A percentile compares a stretch with the other conserved stretches of the same genome.
phyloP scores from a whole-genome alignment of 257 asterid species.

The Nicotiana noctiflora region DNA sequence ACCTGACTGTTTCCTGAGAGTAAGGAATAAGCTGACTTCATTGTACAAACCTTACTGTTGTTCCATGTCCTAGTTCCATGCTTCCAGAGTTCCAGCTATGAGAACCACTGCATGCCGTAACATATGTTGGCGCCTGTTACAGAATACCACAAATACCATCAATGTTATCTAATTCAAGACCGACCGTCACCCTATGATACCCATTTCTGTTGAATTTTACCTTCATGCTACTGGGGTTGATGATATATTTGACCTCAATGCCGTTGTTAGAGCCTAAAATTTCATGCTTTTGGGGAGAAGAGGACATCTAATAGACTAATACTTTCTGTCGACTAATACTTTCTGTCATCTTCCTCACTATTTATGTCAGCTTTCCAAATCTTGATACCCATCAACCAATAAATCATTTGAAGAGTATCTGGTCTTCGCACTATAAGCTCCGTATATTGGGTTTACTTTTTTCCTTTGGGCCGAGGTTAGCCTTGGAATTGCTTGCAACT shows the following conservation, averaged over 20 bases:
- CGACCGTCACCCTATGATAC: not conserved
- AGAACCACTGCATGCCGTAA: not conserved
- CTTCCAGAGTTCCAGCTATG: not conserved
- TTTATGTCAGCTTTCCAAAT: not conserved
- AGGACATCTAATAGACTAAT: not conserved
- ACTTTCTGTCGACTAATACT: not conserved
- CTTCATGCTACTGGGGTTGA: not conserved
- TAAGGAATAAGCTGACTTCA: not conserved
- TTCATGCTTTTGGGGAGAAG: not conserved
- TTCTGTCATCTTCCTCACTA: not conserved
- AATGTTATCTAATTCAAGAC: not conserved
- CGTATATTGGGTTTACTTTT: not conserved
- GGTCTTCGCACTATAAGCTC: not conserved
- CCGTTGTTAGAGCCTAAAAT: not conserved
- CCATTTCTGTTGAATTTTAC: not conserved
- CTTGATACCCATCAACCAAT: not conserved
- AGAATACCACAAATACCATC: not conserved
- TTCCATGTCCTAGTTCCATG: not conserved
- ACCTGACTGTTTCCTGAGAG: not conserved
- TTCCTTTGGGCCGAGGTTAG: not conserved
- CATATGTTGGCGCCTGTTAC: not conserved
- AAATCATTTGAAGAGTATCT: slow-evolving; percentile 3
- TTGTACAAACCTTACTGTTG: not conserved
- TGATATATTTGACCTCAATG: slow-evolving; percentile 6
- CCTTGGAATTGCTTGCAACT: not conserved